Evolutionary conservation across 179 eudicot species (phyloP).

Genomic region (Spinacia oleracea): DNA sequence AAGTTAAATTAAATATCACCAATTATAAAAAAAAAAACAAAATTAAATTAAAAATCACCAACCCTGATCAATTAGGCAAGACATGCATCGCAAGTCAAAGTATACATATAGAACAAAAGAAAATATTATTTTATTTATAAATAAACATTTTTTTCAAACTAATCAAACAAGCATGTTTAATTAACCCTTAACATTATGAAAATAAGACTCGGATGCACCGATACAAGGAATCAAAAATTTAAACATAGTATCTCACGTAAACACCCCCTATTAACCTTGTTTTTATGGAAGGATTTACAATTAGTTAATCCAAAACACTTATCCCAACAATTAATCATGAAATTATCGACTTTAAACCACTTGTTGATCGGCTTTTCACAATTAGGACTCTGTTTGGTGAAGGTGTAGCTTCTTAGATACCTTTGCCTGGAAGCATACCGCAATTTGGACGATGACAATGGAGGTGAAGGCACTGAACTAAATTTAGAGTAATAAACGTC

Average conservation of each 20-base stretch:
- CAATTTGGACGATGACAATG: background rate
- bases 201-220: no score
- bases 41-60: no score
- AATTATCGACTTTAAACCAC: conserved; percentile 12
- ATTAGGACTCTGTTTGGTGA: conserved; percentile 17
- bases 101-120: no score
- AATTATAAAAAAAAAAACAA: no score
- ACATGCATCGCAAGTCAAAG: no score
- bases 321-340: background rate
- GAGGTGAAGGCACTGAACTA: background rate
- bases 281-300: background rate
- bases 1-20: no score
- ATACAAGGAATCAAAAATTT: conserved; percentile 19
- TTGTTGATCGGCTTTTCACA: conserved; percentile 11
- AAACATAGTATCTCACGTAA: background rate
- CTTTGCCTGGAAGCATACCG: conserved; percentile 26
- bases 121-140: no score
- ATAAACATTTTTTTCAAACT: no score
- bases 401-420: conserved; percentile 33
- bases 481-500: background rate
- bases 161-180: no score
- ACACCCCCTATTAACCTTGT: background rate
- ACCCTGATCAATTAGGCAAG: no score
- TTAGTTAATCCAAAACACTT: background rate
- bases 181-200: no score